phyloP scores from a whole-genome alignment of 2,329 filamentous ascomycete genomes.

The Whalleya microplaca region DNA sequence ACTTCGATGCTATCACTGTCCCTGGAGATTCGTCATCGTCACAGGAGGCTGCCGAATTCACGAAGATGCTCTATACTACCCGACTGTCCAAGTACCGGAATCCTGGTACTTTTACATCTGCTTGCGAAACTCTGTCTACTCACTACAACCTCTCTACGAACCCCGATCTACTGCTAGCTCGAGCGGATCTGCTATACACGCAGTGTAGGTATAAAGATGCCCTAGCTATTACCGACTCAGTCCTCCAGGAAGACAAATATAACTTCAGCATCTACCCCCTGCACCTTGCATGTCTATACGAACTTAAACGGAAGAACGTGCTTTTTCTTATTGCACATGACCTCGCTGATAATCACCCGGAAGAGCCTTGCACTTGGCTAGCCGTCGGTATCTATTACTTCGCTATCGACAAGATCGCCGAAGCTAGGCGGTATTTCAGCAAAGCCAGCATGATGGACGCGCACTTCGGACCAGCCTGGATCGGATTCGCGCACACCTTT shows the following conservation, averaged over 20 bases:
- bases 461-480: slow-evolving; percentile 97
- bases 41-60: slow-evolving; percentile 91
- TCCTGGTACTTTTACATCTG: slow-evolving; percentile 77
- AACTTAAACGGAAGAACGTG: slow-evolving; percentile 83
- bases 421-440: slow-evolving; percentile 93
- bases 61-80: slow-evolving; percentile 94
- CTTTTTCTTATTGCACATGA: slow-evolving; percentile 93
- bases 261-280: slow-evolving; percentile 89
- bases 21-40: slow-evolving; percentile 67
- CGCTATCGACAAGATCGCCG: slow-evolving; percentile 83
- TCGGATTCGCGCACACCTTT: slow-evolving; percentile 98
- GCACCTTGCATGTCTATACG: slow-evolving; percentile 88
- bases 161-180: slow-evolving; percentile 85
- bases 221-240: slow-evolving; percentile 78
- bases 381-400: slow-evolving; percentile 97
- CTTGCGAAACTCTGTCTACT: slow-evolving; percentile 87
- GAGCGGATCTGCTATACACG: slow-evolving; percentile 89
- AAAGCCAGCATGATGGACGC: slow-evolving; percentile 98
- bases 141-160: slow-evolving; percentile 89
- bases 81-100: slow-evolving; percentile 94
- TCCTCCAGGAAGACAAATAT: slow-evolving; percentile 83
- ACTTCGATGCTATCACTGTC: slow-evolving; percentile 82
- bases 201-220: slow-evolving; percentile 93
- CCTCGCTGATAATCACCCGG: slow-evolving; percentile 86
- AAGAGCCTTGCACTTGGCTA: slow-evolving; percentile 90